Conservation (phyloP, 257 asterid genomes). For the Prunella vulgaris region DNA sequence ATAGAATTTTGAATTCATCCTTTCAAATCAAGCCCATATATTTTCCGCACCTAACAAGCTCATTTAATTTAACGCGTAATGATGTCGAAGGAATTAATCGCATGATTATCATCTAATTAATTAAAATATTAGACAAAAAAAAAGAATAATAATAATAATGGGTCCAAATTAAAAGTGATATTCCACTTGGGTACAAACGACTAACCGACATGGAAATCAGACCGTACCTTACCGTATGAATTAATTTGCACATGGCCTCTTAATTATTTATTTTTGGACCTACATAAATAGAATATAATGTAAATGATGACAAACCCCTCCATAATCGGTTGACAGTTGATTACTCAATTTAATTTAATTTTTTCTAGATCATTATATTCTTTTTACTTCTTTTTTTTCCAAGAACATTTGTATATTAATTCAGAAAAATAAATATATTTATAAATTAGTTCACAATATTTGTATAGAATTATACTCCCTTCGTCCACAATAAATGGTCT, state of each 20-base stretch:
- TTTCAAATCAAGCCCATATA: neutral
- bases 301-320: conserved; percentile 17
- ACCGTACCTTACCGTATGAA: conserved; percentile 54
- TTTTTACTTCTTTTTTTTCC: no score
- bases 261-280: conserved; percentile 16
- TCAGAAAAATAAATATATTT: no score
- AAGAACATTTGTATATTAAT: no score
- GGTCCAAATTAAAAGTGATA: conserved; percentile 3
- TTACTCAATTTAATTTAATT: neutral
- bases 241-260: conserved; percentile 33
- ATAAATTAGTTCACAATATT: no score
- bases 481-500: no score
- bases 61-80: conserved; percentile 20
- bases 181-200: conserved; percentile 18
- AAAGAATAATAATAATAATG: neutral
- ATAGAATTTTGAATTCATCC: neutral
- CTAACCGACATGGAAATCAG: conserved; percentile 29
- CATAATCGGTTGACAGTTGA: conserved; percentile 24
- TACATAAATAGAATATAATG: neutral
- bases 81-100: conserved; percentile 10
- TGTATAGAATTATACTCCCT: no score
- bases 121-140: neutral
- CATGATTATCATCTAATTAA: conserved; percentile 14
- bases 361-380: no score
- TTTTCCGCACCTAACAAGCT: conserved; percentile 20